A percentile compares a stretch with the other conserved stretches of the same genome.
Evolutionary conservation across 495 filamentous ascomycete species (phyloP).

Genomic region (Friedmanniomyces simplex): DNA sequence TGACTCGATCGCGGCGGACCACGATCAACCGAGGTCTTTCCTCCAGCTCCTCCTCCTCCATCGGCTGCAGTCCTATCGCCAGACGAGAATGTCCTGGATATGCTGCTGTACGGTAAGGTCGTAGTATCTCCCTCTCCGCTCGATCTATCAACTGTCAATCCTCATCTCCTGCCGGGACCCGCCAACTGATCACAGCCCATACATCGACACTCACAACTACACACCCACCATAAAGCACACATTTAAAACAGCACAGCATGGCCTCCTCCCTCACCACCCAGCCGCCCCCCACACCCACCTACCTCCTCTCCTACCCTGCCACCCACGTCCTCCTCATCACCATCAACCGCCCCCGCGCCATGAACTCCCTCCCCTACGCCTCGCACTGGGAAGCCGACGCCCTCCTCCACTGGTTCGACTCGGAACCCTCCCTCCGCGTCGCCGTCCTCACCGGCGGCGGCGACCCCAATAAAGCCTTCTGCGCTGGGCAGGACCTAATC

Average conservation of each 20-base stretch:
- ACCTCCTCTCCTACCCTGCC: slow-evolving; percentile 43
- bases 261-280: slow-evolving; percentile 13
- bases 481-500: slow-evolving; percentile 49
- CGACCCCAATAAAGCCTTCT: slow-evolving; percentile 37
- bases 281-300: slow-evolving; percentile 19
- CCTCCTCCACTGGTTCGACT: slow-evolving; percentile 51
- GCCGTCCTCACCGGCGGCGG: slow-evolving; percentile 47
- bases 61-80: no score
- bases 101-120: no score
- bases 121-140: no score
- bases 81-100: no score
- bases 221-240: neutral
- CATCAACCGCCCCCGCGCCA: slow-evolving; percentile 46
- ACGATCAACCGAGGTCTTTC: no score
- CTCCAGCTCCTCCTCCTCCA: no score
- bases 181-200: neutral
- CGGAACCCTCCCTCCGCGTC: slow-evolving; percentile 43
- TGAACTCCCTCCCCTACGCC: slow-evolving; percentile 47
- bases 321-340: slow-evolving; percentile 50
- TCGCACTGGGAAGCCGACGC: slow-evolving; percentile 42
- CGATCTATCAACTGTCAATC: no score
- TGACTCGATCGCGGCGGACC: no score
- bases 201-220: neutral
- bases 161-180: no score
- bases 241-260: slow-evolving; percentile 1